Percentiles rank a stretch among this genome's conserved stretches.
Conservation (phyloP, 2,329 filamentous ascomycete species). For the Trichoderma asperellum region DNA sequence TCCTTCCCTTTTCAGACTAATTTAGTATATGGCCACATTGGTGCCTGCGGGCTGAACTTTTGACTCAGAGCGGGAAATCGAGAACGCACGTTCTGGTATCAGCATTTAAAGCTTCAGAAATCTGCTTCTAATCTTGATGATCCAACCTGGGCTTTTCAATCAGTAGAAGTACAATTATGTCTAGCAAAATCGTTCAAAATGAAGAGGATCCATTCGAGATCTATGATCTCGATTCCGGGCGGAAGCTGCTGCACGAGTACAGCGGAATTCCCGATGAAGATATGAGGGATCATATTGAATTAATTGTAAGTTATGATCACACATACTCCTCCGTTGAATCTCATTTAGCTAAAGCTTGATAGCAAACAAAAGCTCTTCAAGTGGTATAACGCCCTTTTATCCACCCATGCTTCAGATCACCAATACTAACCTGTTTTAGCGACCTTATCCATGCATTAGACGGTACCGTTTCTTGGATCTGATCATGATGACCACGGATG, state of each 20-base stretch:
- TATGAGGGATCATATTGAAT: background rate
- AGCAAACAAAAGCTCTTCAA: background rate
- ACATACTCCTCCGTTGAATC: background rate
- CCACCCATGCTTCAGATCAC: background rate
- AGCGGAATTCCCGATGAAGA: background rate
- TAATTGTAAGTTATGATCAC: background rate
- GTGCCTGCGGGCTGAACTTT: slow-evolving; percentile 5
- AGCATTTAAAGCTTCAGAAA: background rate
- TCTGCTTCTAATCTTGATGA: background rate
- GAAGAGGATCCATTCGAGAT: background rate
- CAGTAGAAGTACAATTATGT: background rate
- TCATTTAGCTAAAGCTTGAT: background rate
- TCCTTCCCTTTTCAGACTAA: background rate
- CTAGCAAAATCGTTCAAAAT: background rate
- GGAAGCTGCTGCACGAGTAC: background rate
- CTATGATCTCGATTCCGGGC: background rate
- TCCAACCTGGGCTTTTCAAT: no score
- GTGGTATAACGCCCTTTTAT: background rate
- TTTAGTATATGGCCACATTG: background rate
- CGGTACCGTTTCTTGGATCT: slow-evolving; percentile 2
- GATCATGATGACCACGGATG: background rate
- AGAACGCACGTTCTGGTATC: background rate
- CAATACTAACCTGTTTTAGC: background rate
- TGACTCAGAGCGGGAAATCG: background rate
- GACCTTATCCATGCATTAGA: slow-evolving; percentile 6